Percentiles rank a stretch among this genome's conserved stretches.
These are phyloP conservation scores for Begonia peltatifolia DNA, from an alignment of 306 rosid genomes.

Conservation along the genomic window DNA sequence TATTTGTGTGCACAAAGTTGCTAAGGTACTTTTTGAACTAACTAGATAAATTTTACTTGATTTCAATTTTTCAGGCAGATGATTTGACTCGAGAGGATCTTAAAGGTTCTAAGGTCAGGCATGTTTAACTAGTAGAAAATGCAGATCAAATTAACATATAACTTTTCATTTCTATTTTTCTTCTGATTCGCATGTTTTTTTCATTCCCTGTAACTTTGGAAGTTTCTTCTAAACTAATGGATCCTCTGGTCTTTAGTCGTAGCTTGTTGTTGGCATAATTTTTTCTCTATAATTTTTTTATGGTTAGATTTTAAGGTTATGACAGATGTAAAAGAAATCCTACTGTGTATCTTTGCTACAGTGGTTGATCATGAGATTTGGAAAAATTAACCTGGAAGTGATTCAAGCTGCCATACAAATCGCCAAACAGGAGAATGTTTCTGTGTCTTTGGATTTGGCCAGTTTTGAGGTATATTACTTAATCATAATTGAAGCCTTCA, in stretches of 20 bases:
- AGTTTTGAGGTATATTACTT: conserved; percentile 76
- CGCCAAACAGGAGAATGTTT: conserved; percentile 79
- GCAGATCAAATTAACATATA: conserved; percentile 1
- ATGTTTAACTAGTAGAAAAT: conserved; percentile 4
- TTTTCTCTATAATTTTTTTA: no score
- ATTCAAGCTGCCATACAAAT: conserved; percentile 67
- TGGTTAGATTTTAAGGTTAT: no score
- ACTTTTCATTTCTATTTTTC: background rate
- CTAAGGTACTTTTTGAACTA: no score
- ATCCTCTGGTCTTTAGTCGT: no score
- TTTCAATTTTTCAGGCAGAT: conserved; percentile 33
- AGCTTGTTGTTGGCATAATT: no score
- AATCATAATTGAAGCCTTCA: no score
- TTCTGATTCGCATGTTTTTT: background rate
- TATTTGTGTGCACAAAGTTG: conserved; percentile 1
- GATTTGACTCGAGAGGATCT: conserved; percentile 68
- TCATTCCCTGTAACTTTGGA: background rate
- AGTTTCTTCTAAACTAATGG: no score
- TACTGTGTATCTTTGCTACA: conserved; percentile 25
- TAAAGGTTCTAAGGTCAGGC: conserved; percentile 75
- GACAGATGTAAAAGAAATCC: no score
- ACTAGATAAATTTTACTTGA: no score
- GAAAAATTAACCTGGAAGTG: conserved; percentile 59
- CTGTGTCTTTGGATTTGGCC: conserved; percentile 89
- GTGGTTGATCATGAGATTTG: conserved; percentile 87